Evolutionary conservation across 1,284 basidiomycete genomes (phyloP).

Genomic region (Coniferiporia weirii): DNA sequence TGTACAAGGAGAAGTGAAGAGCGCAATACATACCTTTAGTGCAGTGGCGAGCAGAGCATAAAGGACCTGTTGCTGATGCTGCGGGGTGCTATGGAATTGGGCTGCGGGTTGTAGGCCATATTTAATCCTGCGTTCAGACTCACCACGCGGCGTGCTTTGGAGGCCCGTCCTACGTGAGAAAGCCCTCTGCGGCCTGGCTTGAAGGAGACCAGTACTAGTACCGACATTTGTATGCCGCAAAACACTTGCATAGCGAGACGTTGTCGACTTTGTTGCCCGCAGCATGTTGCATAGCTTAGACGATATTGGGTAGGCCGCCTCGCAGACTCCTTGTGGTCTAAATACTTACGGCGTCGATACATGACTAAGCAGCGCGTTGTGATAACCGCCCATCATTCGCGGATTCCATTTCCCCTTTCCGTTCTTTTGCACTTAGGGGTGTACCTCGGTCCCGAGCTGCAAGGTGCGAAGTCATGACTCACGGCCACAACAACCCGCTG

Average conservation of each 20-base stretch:
- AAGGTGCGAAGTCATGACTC: too few relatives aligned
- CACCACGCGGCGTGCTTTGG: neutral
- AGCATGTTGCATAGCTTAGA: neutral
- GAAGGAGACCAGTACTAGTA: neutral
- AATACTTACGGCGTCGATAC: too few relatives aligned
- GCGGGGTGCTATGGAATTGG: constrained; percentile 40
- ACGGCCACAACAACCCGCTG: too few relatives aligned
- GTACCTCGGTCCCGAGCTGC: too few relatives aligned
- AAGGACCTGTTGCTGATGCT: constrained; percentile 32
- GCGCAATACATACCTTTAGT: constrained; percentile 39
- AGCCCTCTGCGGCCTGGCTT: neutral
- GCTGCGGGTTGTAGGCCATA: neutral
- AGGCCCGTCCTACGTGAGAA: neutral
- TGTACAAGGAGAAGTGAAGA: neutral
- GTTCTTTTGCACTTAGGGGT: too few relatives aligned
- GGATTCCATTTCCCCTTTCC: too few relatives aligned
- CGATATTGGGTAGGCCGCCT: neutral
- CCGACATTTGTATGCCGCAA: neutral
- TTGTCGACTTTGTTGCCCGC: neutral
- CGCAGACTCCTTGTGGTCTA: too few relatives aligned
- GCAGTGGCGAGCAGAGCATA: constrained; percentile 34
- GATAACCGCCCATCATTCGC: too few relatives aligned
- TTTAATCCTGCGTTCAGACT: neutral
- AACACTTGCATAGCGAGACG: too few relatives aligned
- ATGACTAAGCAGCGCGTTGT: too few relatives aligned